A percentile compares a stretch with the other conserved stretches of the same genome.
Conservation (phyloP, 1,284 basidiomycete genomes). For the Xerocomus minutiporus region DNA sequence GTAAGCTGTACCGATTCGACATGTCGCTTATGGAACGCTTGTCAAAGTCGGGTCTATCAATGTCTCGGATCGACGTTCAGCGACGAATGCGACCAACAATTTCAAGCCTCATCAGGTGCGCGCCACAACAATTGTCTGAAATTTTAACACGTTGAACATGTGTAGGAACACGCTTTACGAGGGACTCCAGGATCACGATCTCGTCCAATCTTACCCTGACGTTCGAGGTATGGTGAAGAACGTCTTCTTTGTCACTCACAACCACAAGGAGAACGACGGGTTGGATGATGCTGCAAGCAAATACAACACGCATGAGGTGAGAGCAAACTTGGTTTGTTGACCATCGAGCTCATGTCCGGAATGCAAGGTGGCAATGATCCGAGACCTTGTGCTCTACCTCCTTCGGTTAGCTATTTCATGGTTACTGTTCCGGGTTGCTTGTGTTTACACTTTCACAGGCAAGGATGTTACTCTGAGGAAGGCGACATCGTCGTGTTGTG, state of each 20-base stretch:
- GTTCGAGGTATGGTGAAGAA: slow-evolving; percentile 56
- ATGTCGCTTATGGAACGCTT: slow-evolving; percentile 62
- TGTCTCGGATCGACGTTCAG: slow-evolving; percentile 59
- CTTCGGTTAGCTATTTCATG: slow-evolving; percentile 39
- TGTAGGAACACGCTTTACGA: slow-evolving; percentile 56
- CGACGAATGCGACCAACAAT: slow-evolving; percentile 58
- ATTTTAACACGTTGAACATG: neutral
- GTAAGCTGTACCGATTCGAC: slow-evolving; percentile 52
- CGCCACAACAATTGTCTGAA: slow-evolving; percentile 12
- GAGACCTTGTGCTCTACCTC: slow-evolving; percentile 66
- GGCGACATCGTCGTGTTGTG: slow-evolving; percentile 74
- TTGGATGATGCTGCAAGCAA: slow-evolving; percentile 57
- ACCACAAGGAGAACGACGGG: slow-evolving; percentile 48
- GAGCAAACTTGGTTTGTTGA: slow-evolving; percentile 4
- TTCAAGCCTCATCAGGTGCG: slow-evolving; percentile 45
- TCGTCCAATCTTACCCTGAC: slow-evolving; percentile 44
- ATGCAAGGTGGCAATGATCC: slow-evolving; percentile 60
- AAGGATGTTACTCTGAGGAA: slow-evolving; percentile 52
- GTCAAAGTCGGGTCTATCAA: slow-evolving; percentile 44
- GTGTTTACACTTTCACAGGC: slow-evolving; percentile 33
- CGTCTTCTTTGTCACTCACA: slow-evolving; percentile 58
- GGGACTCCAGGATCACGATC: slow-evolving; percentile 49
- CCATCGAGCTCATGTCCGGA: neutral
- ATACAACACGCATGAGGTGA: slow-evolving; percentile 63
- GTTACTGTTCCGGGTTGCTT: neutral